phyloP scores from a whole-genome alignment of 192 early-diverging fungal genomes.

The Gamsiella multidivaricata region DNA sequence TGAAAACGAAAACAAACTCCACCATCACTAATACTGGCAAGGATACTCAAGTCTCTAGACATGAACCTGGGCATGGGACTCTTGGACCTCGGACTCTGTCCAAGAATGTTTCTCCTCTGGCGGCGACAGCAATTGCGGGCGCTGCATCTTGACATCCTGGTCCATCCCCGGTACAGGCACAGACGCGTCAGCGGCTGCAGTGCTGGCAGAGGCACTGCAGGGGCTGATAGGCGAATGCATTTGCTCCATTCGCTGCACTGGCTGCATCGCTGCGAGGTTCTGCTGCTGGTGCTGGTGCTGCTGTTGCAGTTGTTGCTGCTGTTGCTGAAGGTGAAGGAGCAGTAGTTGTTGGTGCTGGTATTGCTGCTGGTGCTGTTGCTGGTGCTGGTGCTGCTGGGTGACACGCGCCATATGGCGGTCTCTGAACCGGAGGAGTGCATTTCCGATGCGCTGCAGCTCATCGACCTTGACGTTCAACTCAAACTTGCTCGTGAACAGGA shows the following conservation, averaged over 20 bases:
- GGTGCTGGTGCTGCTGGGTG: background rate
- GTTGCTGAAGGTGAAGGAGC: slow-evolving; percentile 8
- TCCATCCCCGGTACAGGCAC: too few species aligned
- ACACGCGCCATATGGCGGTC: slow-evolving; percentile 14
- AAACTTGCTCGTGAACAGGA: slow-evolving; percentile 77
- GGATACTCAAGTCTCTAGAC: background rate
- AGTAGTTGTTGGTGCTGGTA: background rate
- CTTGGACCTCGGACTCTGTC: slow-evolving; percentile 16
- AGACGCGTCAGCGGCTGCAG: too few species aligned
- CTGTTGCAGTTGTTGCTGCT: slow-evolving; percentile 5
- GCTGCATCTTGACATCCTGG: background rate
- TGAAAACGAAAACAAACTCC: too few species aligned
- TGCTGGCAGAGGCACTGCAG: background rate
- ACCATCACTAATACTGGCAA: background rate
- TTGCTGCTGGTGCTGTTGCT: slow-evolving; percentile 2
- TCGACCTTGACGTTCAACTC: slow-evolving; percentile 72
- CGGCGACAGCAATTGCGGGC: slow-evolving; percentile 38
- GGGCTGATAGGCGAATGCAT: slow-evolving; percentile 18
- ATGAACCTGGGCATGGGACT: background rate
- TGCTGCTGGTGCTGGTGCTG: too few species aligned
- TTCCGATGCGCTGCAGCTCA: slow-evolving; percentile 64
- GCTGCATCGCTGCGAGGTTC: too few species aligned
- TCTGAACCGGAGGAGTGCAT: slow-evolving; percentile 29
- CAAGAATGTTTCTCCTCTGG: slow-evolving; percentile 41
- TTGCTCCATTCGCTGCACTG: too few species aligned